Conservation (phyloP, 2,329 filamentous ascomycete genomes). For the Hypoxylon sp. region DNA sequence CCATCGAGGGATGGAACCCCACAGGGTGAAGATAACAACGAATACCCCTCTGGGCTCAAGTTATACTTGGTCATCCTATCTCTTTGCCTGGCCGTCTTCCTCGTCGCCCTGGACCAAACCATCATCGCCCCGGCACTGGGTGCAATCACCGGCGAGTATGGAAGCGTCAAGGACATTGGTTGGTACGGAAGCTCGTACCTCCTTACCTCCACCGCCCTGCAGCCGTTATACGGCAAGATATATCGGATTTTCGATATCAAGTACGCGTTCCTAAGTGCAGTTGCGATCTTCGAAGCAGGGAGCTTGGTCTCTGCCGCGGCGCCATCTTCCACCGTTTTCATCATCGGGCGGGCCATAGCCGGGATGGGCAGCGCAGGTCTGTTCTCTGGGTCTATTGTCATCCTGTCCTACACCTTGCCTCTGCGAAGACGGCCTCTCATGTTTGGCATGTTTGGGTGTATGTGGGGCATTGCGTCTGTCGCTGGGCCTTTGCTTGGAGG, state of each 20-base stretch:
- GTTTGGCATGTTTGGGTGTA: conserved; percentile 41
- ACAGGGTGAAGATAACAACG: conserved; percentile 23
- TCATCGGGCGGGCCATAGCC: conserved; percentile 57
- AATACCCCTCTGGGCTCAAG: conserved; percentile 43
- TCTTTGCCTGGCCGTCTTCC: conserved; percentile 44
- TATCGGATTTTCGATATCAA: conserved; percentile 54
- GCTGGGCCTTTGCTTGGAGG: conserved; percentile 44
- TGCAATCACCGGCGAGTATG: conserved; percentile 52
- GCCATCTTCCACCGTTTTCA: conserved; percentile 55
- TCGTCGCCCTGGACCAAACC: conserved; percentile 47
- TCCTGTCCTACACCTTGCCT: conserved; percentile 42
- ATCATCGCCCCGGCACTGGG: conserved; percentile 47
- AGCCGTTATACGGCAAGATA: conserved; percentile 52
- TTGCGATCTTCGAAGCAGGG: conserved; percentile 54
- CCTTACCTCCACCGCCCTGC: conserved; percentile 45
- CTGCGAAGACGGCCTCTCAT: conserved; percentile 34
- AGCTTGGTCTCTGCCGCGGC: conserved; percentile 57
- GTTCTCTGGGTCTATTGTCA: conserved; percentile 44
- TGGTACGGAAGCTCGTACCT: conserved; percentile 53
- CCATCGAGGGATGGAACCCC: background rate
- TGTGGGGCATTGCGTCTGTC: conserved; percentile 43
- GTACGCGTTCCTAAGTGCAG: conserved; percentile 49
- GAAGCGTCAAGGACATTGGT: conserved; percentile 50
- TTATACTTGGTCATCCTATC: conserved; percentile 43
- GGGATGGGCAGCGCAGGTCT: conserved; percentile 53